phyloP scores from a whole-genome alignment of 1,284 basidiomycete genomes.

The Rhodotorula glutinis region DNA sequence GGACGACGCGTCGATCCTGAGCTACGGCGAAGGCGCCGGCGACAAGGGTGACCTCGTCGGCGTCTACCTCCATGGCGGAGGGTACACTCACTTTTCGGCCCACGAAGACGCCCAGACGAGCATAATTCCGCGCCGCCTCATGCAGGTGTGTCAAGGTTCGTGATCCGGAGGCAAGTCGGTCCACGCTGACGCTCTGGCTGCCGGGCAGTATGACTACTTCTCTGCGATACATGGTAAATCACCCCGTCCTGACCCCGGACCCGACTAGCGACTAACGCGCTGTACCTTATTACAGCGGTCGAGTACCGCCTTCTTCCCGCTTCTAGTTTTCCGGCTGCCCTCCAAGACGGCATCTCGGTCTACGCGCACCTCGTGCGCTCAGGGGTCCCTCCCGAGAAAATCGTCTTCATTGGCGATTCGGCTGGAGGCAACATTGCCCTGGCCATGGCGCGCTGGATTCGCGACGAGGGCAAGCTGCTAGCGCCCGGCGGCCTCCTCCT shows the following conservation, averaged over 20 bases:
- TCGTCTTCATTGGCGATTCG: conserved; percentile 48
- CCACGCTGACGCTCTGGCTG: background rate
- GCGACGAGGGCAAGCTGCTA: conserved; percentile 42
- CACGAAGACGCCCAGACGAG: conserved; percentile 36
- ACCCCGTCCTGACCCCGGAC: background rate
- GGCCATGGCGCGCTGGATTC: conserved; percentile 47
- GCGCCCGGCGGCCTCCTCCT: conserved; percentile 31
- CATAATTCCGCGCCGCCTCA: conserved; percentile 29
- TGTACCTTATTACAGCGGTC: conserved; percentile 28
- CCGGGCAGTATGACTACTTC: conserved; percentile 26
- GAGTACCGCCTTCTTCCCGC: conserved; percentile 35
- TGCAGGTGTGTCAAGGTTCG: conserved; percentile 5
- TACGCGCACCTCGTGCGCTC: conserved; percentile 27
- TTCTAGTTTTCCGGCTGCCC: conserved; percentile 35
- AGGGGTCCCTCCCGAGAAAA: conserved; percentile 39
- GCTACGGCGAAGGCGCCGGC: background rate
- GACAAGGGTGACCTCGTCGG: conserved; percentile 30
- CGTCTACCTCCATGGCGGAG: conserved; percentile 37
- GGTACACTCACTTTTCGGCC: conserved; percentile 37
- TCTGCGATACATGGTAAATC: conserved; percentile 19
- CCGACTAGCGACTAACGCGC: background rate
- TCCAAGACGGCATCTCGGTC: conserved; percentile 35
- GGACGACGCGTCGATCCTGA: background rate
- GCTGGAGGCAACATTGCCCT: conserved; percentile 49
- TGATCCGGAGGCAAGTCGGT: no score